Conservation (phyloP, 441 rosid species). For the Hypseocharis bilobata region DNA sequence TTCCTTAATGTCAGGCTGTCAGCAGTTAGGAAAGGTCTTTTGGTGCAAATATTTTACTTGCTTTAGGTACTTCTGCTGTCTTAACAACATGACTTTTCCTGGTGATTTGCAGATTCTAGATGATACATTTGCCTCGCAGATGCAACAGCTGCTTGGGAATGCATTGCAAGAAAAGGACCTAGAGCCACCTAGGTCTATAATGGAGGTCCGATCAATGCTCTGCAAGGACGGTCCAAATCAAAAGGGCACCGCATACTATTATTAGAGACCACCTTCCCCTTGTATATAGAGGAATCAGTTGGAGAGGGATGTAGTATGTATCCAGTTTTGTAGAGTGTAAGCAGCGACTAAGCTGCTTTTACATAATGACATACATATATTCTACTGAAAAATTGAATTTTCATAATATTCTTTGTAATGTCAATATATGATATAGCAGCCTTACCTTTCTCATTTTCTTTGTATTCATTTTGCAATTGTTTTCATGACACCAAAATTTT, state of each 20-base stretch:
- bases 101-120: slow-evolving; percentile 54
- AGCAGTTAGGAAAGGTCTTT: no score
- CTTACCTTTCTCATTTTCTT: neutral
- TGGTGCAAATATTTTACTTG: no score
- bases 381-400: neutral
- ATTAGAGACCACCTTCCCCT: slow-evolving; percentile 19
- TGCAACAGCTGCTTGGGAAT: slow-evolving; percentile 79
- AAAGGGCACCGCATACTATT: slow-evolving; percentile 41
- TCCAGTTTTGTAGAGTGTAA: neutral
- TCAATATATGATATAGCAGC: neutral
- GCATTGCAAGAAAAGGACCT: slow-evolving; percentile 74
- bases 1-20: neutral
- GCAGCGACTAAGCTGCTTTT: neutral
- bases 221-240: slow-evolving; percentile 64
- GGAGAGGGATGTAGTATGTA: neutral
- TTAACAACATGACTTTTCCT: neutral
- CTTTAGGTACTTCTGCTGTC: no score
- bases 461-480: no score
- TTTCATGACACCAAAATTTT: no score
- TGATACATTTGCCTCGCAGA: slow-evolving; percentile 82
- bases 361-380: neutral
- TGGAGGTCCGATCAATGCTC: slow-evolving; percentile 89
- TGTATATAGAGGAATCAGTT: neutral
- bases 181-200: slow-evolving; percentile 79
- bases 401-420: neutral